Conservation (phyloP, 2,329 filamentous ascomycete species). For the Arthrobotrys conoides region DNA sequence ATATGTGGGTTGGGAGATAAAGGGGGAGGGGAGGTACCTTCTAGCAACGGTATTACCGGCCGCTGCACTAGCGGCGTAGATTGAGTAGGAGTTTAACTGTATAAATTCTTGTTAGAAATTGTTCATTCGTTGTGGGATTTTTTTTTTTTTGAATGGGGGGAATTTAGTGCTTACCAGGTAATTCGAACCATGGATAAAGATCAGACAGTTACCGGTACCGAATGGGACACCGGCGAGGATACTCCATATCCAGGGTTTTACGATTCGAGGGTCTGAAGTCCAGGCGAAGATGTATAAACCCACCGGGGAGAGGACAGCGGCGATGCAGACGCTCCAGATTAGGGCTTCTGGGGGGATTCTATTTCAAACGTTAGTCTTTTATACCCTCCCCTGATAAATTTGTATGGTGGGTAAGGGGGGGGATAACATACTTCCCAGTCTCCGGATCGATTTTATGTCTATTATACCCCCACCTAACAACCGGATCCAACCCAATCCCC, state of each 20-base stretch:
- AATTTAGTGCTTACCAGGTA: conserved; percentile 79
- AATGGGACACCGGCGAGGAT: conserved; percentile 85
- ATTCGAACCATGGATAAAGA: conserved; percentile 86
- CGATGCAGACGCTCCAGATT: conserved; percentile 83
- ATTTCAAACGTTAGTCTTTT: conserved; percentile 7
- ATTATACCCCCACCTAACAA: conserved; percentile 84
- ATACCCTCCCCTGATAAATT: not conserved
- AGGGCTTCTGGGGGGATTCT: conserved; percentile 79
- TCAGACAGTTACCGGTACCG: conserved; percentile 80
- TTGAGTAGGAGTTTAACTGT: conserved; percentile 74
- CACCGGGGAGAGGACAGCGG: conserved; percentile 79
- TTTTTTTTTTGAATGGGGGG: not conserved
- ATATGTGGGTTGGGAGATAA: not conserved
- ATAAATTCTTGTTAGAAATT: not conserved
- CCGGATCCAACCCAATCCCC: conserved; percentile 73
- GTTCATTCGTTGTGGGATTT: too few relatives aligned
- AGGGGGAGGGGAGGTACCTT: conserved; percentile 45
- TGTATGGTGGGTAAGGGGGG: not conserved
- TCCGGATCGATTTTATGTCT: conserved; percentile 79
- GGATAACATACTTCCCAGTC: conserved; percentile 73
- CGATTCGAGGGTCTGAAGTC: conserved; percentile 86
- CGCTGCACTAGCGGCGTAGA: conserved; percentile 84
- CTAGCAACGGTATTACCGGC: conserved; percentile 84
- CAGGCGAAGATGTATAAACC: conserved; percentile 90
- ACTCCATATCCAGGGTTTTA: conserved; percentile 78